Evolutionary conservation across 2,329 filamentous ascomycete species (phyloP).

Genomic region (Epichloe sp.): DNA sequence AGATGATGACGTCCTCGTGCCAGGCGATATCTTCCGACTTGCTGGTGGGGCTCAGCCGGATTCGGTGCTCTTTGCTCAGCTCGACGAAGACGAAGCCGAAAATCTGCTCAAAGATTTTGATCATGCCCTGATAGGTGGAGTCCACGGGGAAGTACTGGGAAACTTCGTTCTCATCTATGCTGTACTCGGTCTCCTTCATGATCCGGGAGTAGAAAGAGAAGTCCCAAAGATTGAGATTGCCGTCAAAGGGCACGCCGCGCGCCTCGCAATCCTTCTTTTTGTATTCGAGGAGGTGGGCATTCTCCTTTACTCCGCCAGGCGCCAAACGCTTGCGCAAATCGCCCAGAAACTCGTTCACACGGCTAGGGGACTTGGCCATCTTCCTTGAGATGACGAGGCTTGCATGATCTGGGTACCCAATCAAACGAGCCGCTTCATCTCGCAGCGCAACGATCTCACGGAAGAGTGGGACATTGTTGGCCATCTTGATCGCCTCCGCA

Average conservation of each 20-base stretch:
- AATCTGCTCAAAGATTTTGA: conserved; percentile 70
- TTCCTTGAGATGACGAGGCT: conserved; percentile 66
- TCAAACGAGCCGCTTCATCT: conserved; percentile 63
- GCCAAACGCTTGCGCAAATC: conserved; percentile 56
- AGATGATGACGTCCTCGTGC: conserved; percentile 74
- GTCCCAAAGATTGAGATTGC: conserved; percentile 73
- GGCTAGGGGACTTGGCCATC: conserved; percentile 69
- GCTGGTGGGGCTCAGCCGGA: conserved; percentile 50
- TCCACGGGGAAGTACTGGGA: conserved; percentile 74
- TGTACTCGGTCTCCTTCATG: conserved; percentile 69
- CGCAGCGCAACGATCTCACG: conserved; percentile 61
- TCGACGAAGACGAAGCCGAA: conserved; percentile 71
- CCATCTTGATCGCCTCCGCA: conserved; percentile 30
- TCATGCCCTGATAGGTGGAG: conserved; percentile 62
- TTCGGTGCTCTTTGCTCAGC: conserved; percentile 52
- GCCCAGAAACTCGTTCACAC: conserved; percentile 58
- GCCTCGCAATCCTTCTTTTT: conserved; percentile 58
- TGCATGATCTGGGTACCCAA: conserved; percentile 68
- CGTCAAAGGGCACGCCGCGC: conserved; percentile 46
- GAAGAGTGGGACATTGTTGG: conserved; percentile 60
- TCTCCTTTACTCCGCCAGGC: conserved; percentile 58
- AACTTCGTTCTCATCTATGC: conserved; percentile 66
- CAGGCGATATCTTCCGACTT: conserved; percentile 62
- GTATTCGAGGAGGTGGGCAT: conserved; percentile 53
- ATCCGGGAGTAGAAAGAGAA: conserved; percentile 67